A percentile compares a stretch with the other conserved stretches of the same genome.
Evolutionary conservation across 2,329 filamentous ascomycete genomes (phyloP).

Genomic region (Neofusicoccum parvum): DNA sequence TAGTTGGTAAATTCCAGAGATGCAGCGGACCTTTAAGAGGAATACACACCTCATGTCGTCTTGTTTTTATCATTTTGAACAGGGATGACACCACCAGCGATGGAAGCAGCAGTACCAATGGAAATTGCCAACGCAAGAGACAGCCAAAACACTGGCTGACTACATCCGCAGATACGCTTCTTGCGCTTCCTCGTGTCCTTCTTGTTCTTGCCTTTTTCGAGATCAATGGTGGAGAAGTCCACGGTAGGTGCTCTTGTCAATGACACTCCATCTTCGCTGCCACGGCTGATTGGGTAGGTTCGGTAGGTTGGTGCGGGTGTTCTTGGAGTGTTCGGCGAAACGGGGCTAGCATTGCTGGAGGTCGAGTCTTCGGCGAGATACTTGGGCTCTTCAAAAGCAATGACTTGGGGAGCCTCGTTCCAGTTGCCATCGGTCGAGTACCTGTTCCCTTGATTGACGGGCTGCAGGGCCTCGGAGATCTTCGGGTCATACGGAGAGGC

Average conservation of each 20-base stretch:
- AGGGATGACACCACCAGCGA: neutral
- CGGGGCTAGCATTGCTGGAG: neutral
- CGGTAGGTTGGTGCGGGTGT: slow-evolving; percentile 8
- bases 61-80: neutral
- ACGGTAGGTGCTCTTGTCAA: neutral
- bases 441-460: neutral
- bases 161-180: slow-evolving; percentile 4
- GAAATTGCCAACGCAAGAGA: neutral
- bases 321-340: neutral
- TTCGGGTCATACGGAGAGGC: neutral
- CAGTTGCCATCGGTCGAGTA: slow-evolving; percentile 11
- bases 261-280: neutral
- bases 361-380: neutral
- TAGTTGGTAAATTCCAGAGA: neutral
- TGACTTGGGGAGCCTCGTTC: slow-evolving; percentile 13
- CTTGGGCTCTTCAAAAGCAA: neutral
- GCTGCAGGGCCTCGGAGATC: slow-evolving; percentile 7
- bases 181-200: neutral
- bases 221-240: neutral
- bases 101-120: neutral
- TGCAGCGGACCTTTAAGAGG: neutral
- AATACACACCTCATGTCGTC: no score
- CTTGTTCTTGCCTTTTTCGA: neutral
- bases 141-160: slow-evolving; percentile 10
- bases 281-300: neutral